These are phyloP conservation scores for Scleroderma citrinum DNA, from an alignment of 768 basidiomycete genomes.

Conservation along the genomic window DNA sequence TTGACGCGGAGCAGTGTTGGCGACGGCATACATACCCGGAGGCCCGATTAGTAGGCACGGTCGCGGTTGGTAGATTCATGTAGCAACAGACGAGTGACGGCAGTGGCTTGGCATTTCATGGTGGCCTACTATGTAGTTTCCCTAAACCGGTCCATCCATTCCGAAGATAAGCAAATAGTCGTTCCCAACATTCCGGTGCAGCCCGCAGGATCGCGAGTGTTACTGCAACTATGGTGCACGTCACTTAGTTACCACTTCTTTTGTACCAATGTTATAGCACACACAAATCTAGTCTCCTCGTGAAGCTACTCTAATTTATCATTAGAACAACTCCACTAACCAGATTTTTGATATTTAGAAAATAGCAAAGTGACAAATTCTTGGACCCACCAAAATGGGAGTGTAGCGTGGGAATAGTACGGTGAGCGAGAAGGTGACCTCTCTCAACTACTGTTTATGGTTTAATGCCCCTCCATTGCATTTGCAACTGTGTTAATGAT, in stretches of 20 bases:
- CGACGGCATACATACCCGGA: too few species aligned
- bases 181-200: too few species aligned
- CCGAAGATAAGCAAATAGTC: too few species aligned
- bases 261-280: slow-evolving; percentile 4
- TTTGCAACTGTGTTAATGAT: slow-evolving; percentile 2
- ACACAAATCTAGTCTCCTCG: slow-evolving; percentile 3
- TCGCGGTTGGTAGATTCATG: too few species aligned
- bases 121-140: too few species aligned
- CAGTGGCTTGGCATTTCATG: too few species aligned
- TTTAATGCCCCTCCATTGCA: neutral
- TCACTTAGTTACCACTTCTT: slow-evolving; percentile 9
- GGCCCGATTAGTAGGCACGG: too few species aligned
- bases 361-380: slow-evolving; percentile 7
- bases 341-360: slow-evolving; percentile 8
- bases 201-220: too few species aligned
- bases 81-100: too few species aligned
- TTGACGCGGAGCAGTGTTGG: too few species aligned
- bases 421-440: neutral
- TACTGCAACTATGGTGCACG: slow-evolving; percentile 10
- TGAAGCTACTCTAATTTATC: slow-evolving; percentile 9
- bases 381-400: slow-evolving; percentile 4
- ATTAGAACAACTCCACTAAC: slow-evolving; percentile 7
- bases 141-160: too few species aligned
- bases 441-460: neutral
- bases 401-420: neutral